Conservation (phyloP, 2,329 filamentous ascomycete species). For the Pseudocercospora eumusae region DNA sequence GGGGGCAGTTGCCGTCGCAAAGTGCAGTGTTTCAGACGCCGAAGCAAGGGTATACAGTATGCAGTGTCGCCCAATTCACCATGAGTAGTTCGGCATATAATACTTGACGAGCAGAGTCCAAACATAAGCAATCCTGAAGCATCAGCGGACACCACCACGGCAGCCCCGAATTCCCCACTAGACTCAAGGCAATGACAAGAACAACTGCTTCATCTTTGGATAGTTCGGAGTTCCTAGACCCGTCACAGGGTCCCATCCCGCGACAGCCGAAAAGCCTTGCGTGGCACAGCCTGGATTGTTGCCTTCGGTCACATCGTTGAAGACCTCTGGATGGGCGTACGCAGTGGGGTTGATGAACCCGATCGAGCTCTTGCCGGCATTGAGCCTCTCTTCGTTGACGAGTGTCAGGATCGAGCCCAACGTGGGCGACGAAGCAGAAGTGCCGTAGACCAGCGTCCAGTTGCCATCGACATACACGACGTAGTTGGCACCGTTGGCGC, state of each 20-base stretch:
- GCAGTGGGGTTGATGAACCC: conserved; percentile 39
- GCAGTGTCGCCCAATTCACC: background rate
- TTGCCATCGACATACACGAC: conserved; percentile 47
- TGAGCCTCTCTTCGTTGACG: conserved; percentile 45
- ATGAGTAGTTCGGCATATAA: too few species aligned
- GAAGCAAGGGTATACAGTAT: background rate
- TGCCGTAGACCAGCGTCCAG: conserved; percentile 52
- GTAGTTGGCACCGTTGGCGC: conserved; percentile 39
- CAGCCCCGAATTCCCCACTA: too few species aligned
- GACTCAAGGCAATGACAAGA: conserved; percentile 30
- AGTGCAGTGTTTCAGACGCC: background rate
- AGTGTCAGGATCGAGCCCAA: conserved; percentile 53
- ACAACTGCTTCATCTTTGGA: conserved; percentile 36
- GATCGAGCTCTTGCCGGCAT: conserved; percentile 42
- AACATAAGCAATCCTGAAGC: too few species aligned
- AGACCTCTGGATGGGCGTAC: conserved; percentile 46
- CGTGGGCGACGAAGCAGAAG: conserved; percentile 54
- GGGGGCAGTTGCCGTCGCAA: background rate
- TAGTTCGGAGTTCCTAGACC: conserved; percentile 37
- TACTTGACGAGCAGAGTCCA: too few species aligned
- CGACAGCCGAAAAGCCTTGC: conserved; percentile 32
- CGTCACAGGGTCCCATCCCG: conserved; percentile 38
- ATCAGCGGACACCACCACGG: too few species aligned
- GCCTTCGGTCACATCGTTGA: conserved; percentile 46
- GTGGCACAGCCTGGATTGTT: conserved; percentile 45